Conservation (phyloP, 176 grass and related monocot species). For the Cocos nucifera region DNA sequence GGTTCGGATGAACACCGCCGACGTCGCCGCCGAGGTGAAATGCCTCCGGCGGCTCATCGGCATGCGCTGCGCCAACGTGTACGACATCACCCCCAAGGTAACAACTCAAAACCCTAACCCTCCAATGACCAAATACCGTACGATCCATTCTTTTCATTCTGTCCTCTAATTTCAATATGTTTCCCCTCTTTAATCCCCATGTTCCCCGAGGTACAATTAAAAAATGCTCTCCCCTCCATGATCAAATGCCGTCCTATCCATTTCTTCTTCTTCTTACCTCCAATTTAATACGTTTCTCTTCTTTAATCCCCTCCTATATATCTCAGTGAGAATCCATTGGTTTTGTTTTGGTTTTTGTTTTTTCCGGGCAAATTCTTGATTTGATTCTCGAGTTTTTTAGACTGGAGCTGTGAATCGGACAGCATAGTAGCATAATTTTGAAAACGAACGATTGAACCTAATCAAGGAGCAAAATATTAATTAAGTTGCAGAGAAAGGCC, state of each 20-base stretch:
- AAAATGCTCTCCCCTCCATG: not conserved
- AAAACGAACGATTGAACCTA: too few relatives aligned
- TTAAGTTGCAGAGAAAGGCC: too few relatives aligned
- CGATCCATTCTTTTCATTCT: too few relatives aligned
- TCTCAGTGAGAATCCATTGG: too few relatives aligned
- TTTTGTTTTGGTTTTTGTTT: not conserved
- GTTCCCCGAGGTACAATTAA: conserved; percentile 46
- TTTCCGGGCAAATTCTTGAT: not conserved
- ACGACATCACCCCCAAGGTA: conserved; percentile 91
- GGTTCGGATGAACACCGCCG: conserved; percentile 89
- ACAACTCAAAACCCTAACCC: not conserved
- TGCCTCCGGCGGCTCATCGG: conserved; percentile 94
- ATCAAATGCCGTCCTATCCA: too few relatives aligned
- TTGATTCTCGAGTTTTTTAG: too few relatives aligned
- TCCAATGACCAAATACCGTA: too few relatives aligned
- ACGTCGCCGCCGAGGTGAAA: conserved; percentile 98
- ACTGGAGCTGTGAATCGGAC: too few relatives aligned
- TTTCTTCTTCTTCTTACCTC: too few relatives aligned
- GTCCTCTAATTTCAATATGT: not conserved
- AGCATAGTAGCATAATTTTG: too few relatives aligned
- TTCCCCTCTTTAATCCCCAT: conserved; percentile 3
- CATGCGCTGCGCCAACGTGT: conserved; percentile 98
- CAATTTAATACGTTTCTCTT: not conserved
- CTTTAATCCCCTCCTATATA: not conserved
- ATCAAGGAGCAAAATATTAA: too few relatives aligned